These are phyloP conservation scores for Scleroderma citrinum DNA, from an alignment of 768 basidiomycete species.

Conservation along the genomic window DNA sequence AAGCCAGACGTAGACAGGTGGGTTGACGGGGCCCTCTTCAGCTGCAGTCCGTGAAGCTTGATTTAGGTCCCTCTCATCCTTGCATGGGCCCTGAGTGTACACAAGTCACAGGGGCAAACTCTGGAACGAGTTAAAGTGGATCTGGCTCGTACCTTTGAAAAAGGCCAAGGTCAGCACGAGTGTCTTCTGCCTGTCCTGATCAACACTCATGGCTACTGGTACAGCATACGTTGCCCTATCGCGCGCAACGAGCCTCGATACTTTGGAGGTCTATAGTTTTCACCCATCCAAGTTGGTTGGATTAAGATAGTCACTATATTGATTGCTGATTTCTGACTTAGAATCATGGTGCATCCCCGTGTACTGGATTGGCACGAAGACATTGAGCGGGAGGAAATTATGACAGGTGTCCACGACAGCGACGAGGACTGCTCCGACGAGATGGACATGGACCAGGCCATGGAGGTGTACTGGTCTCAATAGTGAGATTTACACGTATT, in stretches of 20 bases:
- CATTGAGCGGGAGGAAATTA: conserved; percentile 15
- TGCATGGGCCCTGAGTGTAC: conserved; percentile 86
- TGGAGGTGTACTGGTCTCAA: conserved; percentile 26
- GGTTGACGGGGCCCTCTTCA: neutral
- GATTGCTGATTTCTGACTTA: conserved; percentile 18
- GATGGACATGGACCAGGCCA: conserved; percentile 34
- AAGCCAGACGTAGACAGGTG: conserved; percentile 59
- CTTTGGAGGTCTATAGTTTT: conserved; percentile 62
- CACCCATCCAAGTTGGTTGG: conserved; percentile 46
- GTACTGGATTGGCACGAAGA: conserved; percentile 54
- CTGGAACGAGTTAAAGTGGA: conserved; percentile 80
- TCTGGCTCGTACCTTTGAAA: conserved; percentile 70
- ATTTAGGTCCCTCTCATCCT: conserved; percentile 53
- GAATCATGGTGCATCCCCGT: conserved; percentile 59
- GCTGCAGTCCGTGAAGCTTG: neutral
- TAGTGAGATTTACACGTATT: neutral
- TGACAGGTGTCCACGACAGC: conserved; percentile 8
- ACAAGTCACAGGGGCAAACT: conserved; percentile 90
- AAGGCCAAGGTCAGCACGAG: conserved; percentile 55
- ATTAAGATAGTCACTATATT: neutral
- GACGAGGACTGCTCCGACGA: conserved; percentile 21
- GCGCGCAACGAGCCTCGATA: conserved; percentile 61
- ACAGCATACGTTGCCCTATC: conserved; percentile 69
- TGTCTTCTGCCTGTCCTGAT: neutral
- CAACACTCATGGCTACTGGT: neutral